Evolutionary conservation across 352 stramenopile genomes (phyloP).

Genomic region (Sclerospora graminicola): DNA sequence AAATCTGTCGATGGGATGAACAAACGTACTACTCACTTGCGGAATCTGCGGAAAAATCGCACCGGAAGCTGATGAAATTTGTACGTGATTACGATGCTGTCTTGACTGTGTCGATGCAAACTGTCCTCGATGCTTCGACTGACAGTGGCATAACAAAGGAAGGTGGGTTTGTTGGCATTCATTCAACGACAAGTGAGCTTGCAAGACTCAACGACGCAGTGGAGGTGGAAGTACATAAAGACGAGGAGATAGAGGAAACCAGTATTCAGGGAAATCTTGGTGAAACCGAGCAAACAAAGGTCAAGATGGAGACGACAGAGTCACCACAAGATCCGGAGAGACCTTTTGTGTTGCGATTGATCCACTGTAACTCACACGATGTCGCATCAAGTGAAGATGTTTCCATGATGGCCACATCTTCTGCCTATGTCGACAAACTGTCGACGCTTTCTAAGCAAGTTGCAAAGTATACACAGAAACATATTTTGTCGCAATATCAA

Average conservation of each 20-base stretch:
- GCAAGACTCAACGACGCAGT: constrained; percentile 35
- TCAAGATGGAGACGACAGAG: constrained; percentile 1
- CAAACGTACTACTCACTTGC: constrained; percentile 99
- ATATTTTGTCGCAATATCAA: constrained; percentile 54
- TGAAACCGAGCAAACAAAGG: constrained; percentile 6
- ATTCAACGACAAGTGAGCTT: constrained; percentile 58
- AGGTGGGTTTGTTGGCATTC: constrained; percentile 64
- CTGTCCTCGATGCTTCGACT: constrained; percentile 82
- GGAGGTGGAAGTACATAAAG: constrained; percentile 18
- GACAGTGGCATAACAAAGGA: constrained; percentile 79
- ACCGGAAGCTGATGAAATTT: constrained; percentile 98
- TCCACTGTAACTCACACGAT: constrained; percentile 5
- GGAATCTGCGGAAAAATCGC: constrained; percentile 96
- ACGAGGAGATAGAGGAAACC: constrained; percentile 8
- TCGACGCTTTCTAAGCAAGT: constrained; percentile 54
- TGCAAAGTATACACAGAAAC: constrained; percentile 52
- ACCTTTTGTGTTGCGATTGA: constrained; percentile 14
- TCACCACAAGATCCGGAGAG: constrained; percentile 9
- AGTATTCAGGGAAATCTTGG: constrained; percentile 1
- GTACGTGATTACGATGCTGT: constrained; percentile 88
- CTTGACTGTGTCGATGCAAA: constrained; percentile 69
- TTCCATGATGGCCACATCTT: constrained; percentile 4
- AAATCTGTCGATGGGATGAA: constrained; percentile 98
- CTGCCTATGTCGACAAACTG: constrained; percentile 42
- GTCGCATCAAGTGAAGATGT: constrained; percentile 1